Percentiles rank a stretch among this genome's conserved stretches.
Evolutionary conservation across 2,329 filamentous ascomycete species (phyloP).

Genomic region (Pseudocercospora fijiensis): DNA sequence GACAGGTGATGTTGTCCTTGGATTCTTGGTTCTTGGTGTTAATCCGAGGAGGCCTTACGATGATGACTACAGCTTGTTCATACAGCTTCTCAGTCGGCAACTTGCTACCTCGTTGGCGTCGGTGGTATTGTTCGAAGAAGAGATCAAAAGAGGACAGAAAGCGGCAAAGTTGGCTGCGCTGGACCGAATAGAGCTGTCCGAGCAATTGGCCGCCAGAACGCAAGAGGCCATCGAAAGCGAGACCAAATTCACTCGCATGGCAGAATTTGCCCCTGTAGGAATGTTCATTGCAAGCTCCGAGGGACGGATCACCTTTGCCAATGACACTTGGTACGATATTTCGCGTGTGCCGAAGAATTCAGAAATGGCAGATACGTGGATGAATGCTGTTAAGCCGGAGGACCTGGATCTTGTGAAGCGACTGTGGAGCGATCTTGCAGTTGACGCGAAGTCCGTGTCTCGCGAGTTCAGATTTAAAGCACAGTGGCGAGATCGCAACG

Average conservation of each 20-base stretch:
- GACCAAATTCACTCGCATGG: conserved; percentile 78
- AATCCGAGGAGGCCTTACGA: conserved; percentile 79
- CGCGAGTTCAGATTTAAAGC: conserved; percentile 75
- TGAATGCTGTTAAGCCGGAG: conserved; percentile 67
- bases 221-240: conserved; percentile 63
- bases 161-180: conserved; percentile 72
- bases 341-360: conserved; percentile 63
- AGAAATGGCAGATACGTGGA: conserved; percentile 64
- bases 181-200: conserved; percentile 73
- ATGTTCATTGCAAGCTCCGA: conserved; percentile 77
- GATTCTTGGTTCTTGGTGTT: conserved; percentile 74
- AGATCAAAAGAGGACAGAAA: conserved; percentile 71
- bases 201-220: conserved; percentile 66
- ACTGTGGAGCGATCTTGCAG: conserved; percentile 64
- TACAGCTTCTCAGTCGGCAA: conserved; percentile 72
- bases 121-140: conserved; percentile 79
- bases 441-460: conserved; percentile 62
- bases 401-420: conserved; percentile 60
- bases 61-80: conserved; percentile 75
- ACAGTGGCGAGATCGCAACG: conserved; percentile 60
- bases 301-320: conserved; percentile 74
- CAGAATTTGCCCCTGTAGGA: conserved; percentile 78
- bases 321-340: conserved; percentile 72
- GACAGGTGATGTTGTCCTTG: conserved; percentile 69
- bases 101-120: conserved; percentile 77